Conservation (phyloP, 805 yeast genomes). For the Lipomyces spencermartinsiae region DNA sequence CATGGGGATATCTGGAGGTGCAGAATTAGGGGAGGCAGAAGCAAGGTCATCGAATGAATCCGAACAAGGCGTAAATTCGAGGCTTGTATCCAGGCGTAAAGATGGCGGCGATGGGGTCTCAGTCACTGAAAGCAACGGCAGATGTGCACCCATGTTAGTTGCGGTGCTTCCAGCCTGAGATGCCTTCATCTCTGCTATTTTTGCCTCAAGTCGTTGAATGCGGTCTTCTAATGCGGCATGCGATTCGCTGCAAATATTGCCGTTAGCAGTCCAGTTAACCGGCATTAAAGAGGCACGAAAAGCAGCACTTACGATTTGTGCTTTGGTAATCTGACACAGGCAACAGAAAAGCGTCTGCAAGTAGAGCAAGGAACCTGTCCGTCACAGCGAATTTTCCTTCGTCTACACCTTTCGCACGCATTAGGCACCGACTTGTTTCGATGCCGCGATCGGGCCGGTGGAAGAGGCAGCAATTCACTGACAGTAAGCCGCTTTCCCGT, state of each 20-base stretch:
- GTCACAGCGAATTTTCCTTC: conserved; percentile 1
- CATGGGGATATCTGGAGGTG: conserved; percentile 3
- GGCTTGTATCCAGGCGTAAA: conserved; percentile 2
- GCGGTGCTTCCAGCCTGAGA: not conserved
- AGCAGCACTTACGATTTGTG: conserved; percentile 1
- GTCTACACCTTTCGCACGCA: conserved; percentile 7
- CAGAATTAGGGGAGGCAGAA: conserved; percentile 4
- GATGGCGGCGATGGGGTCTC: not conserved
- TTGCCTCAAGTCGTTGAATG: conserved; percentile 2
- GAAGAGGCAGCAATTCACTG: not conserved
- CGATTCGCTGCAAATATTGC: not conserved
- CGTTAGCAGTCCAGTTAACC: conserved; percentile 2
- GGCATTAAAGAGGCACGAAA: not conserved
- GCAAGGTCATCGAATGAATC: conserved; percentile 2
- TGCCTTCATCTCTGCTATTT: not conserved
- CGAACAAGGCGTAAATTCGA: conserved; percentile 1
- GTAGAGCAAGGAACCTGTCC: not conserved
- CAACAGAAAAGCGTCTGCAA: conserved; percentile 1
- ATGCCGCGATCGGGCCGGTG: not conserved
- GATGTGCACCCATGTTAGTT: not conserved
- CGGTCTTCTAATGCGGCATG: conserved; percentile 1
- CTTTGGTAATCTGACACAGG: not conserved
- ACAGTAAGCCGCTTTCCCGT: conserved; percentile 4
- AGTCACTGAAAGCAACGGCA: conserved; percentile 3
- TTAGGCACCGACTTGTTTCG: not conserved